A percentile compares a stretch with the other conserved stretches of the same genome.
Conservation (phyloP, 2,329 filamentous ascomycete species). For the Diaporthe batatas region DNA sequence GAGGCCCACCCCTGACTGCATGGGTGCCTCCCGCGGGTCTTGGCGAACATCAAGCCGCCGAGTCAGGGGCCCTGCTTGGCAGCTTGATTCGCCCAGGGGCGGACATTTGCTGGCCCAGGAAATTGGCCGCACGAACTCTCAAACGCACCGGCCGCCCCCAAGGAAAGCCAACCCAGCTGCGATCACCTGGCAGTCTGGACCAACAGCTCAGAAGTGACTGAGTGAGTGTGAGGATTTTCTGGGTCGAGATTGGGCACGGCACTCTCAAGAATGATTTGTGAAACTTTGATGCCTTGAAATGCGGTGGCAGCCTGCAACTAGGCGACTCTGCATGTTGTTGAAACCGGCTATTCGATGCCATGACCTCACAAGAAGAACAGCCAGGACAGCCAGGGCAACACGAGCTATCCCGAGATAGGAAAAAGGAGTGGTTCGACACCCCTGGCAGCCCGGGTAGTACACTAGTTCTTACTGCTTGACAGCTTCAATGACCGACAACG, state of each 20-base stretch:
- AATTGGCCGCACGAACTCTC: conserved; percentile 26
- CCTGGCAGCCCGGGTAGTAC: no score
- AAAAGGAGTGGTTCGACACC: background rate
- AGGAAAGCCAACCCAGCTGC: background rate
- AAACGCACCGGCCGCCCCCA: conserved; percentile 19
- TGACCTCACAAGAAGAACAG: background rate
- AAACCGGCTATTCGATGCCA: background rate
- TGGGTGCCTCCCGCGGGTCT: background rate
- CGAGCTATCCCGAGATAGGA: background rate
- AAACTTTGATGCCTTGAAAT: conserved; percentile 14
- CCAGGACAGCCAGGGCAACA: no score
- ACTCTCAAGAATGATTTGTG: background rate
- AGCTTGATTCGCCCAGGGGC: conserved; percentile 30
- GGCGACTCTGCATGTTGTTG: background rate
- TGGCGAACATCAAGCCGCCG: conserved; percentile 26
- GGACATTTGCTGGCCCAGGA: conserved; percentile 32
- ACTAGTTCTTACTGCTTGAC: background rate
- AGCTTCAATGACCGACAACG: conserved; percentile 41
- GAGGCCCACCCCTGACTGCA: background rate
- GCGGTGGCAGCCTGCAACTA: conserved; percentile 6
- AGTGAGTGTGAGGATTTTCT: background rate
- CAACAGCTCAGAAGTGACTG: conserved; percentile 2
- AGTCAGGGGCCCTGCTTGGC: conserved; percentile 27
- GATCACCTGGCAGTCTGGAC: background rate
- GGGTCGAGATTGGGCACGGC: background rate